Evolutionary conservation across 2,329 filamentous ascomycete species (phyloP).

Genomic region (Apiospora hydei): DNA sequence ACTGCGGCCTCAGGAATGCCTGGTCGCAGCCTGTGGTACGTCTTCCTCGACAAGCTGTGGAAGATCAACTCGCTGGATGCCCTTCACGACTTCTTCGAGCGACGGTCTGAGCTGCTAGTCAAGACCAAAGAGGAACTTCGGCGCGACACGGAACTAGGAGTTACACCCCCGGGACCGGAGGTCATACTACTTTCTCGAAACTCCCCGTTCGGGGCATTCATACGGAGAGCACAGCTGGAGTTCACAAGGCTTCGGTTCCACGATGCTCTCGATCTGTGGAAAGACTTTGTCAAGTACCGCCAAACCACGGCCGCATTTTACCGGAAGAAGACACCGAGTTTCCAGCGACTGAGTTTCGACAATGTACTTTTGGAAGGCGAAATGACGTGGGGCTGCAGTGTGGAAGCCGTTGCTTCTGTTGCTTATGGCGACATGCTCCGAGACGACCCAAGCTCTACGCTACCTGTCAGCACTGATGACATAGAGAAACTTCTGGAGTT

Average conservation of each 20-base stretch:
- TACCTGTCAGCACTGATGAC: conserved; percentile 76
- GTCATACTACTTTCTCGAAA: conserved; percentile 71
- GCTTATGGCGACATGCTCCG: conserved; percentile 61
- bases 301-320: conserved; percentile 74
- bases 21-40: conserved; percentile 85
- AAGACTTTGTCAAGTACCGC: conserved; percentile 80
- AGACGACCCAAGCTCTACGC: conserved; percentile 47
- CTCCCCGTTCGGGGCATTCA: conserved; percentile 82
- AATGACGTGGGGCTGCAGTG: conserved; percentile 58
- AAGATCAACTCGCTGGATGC: conserved; percentile 81
- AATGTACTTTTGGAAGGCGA: conserved; percentile 59
- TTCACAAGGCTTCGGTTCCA: conserved; percentile 82
- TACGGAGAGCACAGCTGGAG: conserved; percentile 79
- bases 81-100: conserved; percentile 78
- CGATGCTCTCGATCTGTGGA: conserved; percentile 81
- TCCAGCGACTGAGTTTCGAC: conserved; percentile 65
- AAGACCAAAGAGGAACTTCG: conserved; percentile 69
- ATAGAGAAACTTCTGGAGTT: conserved; percentile 84
- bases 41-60: conserved; percentile 85
- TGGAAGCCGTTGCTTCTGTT: conserved; percentile 54
- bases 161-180: conserved; percentile 54
- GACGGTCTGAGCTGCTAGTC: conserved; percentile 63
- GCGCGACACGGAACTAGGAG: conserved; percentile 59
- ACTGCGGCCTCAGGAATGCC: conserved; percentile 66
- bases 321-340: conserved; percentile 66